Percentiles rank a stretch among this genome's conserved stretches.
Conservation (phyloP, 2,329 filamentous ascomycete genomes). For the Talaromyces piceae region DNA sequence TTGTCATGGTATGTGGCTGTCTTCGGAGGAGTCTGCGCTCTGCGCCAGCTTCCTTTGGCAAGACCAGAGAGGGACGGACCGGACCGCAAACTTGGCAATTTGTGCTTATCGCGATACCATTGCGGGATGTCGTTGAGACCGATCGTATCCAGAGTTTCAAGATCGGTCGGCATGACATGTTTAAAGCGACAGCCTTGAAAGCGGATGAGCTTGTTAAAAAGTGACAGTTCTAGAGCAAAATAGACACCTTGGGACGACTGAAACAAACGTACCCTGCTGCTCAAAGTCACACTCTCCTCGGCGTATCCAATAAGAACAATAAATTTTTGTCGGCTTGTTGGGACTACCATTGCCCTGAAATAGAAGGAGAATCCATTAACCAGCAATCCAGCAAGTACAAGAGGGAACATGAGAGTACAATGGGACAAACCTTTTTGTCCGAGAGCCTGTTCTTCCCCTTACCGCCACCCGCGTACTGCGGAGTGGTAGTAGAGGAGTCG, state of each 20-base stretch:
- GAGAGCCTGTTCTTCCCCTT: constrained; percentile 2
- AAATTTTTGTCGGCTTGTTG: constrained; percentile 54
- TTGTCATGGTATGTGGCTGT: not conserved
- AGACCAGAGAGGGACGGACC: not conserved
- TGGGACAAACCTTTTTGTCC: constrained; percentile 6
- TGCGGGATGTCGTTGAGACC: constrained; percentile 55
- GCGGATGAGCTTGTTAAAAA: not conserved
- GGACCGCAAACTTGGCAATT: constrained; percentile 22
- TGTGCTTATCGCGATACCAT: constrained; percentile 49
- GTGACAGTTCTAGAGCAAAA: not conserved
- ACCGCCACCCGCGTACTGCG: constrained; percentile 1
- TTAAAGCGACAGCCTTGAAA: constrained; percentile 66
- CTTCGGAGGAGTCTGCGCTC: not conserved
- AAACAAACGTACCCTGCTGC: constrained; percentile 58
- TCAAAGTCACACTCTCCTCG: constrained; percentile 77
- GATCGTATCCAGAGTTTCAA: constrained; percentile 57
- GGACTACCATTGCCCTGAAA: constrained; percentile 15
- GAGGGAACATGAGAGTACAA: not conserved
- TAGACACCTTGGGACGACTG: too few species aligned
- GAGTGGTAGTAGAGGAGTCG: not conserved
- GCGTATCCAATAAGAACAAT: constrained; percentile 85
- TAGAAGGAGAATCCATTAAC: constrained; percentile 9
- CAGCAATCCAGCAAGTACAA: not conserved
- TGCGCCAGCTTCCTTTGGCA: constrained; percentile 13
- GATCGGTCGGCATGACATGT: constrained; percentile 77